Evolutionary conservation across 345 rosid genomes (phyloP).

Genomic region (Luvunga scandens): DNA sequence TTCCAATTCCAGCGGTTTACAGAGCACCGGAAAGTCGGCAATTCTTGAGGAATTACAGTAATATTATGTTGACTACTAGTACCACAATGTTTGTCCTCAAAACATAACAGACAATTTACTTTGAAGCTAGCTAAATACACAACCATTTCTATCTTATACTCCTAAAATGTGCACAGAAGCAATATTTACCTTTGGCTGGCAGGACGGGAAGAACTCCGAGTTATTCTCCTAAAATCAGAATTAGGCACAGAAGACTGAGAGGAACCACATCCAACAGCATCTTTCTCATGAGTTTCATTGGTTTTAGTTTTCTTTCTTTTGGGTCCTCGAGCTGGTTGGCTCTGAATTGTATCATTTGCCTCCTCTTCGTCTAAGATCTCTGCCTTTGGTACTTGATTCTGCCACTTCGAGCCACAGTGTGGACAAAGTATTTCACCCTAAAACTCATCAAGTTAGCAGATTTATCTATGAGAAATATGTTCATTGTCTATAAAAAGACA

Average conservation of each 20-base stretch:
- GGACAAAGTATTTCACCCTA: slow-evolving; percentile 64
- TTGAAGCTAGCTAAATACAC: slow-evolving; percentile 7
- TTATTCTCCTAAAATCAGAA: slow-evolving; percentile 45
- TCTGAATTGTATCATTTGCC: slow-evolving; percentile 20
- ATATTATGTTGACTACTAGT: not conserved
- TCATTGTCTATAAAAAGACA: not conserved
- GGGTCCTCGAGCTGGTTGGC: slow-evolving; percentile 30
- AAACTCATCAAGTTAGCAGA: slow-evolving; percentile 15
- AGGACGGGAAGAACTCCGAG: slow-evolving; percentile 43
- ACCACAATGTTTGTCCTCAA: not conserved
- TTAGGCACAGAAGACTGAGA: slow-evolving; percentile 38
- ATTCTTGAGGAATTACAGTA: not conserved
- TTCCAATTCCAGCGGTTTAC: not conserved
- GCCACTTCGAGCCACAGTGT: slow-evolving; percentile 63
- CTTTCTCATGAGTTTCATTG: slow-evolving; percentile 18
- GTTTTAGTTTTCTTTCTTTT: slow-evolving; percentile 43
- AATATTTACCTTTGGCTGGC: slow-evolving; percentile 31
- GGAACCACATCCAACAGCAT: slow-evolving; percentile 21
- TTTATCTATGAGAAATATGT: not conserved
- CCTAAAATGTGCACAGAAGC: not conserved
- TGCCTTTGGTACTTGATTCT: slow-evolving; percentile 28
- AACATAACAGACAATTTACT: not conserved
- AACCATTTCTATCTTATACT: not conserved
- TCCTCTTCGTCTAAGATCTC: slow-evolving; percentile 50
- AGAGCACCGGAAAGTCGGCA: not conserved